Evolutionary conservation across 2,329 filamentous ascomycete genomes (phyloP).

Genomic region (Sclerotinia minor): DNA sequence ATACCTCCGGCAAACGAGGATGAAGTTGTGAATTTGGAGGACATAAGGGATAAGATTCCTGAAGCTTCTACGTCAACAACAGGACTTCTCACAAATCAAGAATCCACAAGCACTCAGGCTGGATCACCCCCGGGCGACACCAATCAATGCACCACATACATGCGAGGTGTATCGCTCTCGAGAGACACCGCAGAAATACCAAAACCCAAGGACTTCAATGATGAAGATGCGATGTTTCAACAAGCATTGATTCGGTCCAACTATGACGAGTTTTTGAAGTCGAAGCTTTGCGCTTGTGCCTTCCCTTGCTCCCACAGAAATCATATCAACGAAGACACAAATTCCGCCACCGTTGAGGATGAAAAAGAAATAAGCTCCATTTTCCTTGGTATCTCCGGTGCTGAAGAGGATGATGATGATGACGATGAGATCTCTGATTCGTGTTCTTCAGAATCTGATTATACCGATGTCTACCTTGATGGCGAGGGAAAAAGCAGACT

Average conservation of each 20-base stretch:
- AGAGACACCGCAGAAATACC: not conserved
- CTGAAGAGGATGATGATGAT: not conserved
- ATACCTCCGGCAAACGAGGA: not conserved
- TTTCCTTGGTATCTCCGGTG: no score
- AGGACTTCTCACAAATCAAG: not conserved
- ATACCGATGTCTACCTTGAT: not conserved
- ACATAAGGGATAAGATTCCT: not conserved
- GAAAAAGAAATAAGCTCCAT: not conserved
- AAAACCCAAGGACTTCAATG: not conserved
- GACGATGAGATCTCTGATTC: not conserved
- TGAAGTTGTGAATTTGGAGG: not conserved
- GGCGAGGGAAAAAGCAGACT: not conserved
- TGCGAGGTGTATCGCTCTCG: not conserved
- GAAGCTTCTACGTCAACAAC: no score
- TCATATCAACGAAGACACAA: no score
- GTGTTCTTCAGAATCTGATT: not conserved
- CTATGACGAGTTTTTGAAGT: not conserved
- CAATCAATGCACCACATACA: not conserved
- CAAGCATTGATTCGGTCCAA: constrained; percentile 5
- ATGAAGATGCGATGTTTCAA: constrained; percentile 3
- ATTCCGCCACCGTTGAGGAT: not conserved
- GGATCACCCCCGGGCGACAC: not conserved
- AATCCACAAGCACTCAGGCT: not conserved
- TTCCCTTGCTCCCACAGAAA: not conserved
- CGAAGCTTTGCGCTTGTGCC: not conserved